Percentiles rank a stretch among this genome's conserved stretches.
Conservation (phyloP, 306 rosid genomes). For the Coriaria nepalensis region DNA sequence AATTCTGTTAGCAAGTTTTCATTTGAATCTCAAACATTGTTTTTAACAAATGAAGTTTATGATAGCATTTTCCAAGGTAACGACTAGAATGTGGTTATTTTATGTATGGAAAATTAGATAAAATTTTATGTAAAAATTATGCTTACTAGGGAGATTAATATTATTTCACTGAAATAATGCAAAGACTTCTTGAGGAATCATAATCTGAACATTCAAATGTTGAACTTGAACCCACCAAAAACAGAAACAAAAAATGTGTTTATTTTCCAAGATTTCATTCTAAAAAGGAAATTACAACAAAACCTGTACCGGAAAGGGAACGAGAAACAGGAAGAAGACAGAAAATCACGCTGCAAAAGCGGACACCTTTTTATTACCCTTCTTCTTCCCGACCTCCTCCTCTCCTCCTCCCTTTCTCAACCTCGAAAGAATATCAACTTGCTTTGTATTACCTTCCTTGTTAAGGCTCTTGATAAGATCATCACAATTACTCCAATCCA, state of each 20-base stretch:
- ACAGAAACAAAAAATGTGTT: neutral
- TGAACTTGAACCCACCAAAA: neutral
- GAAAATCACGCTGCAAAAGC: conserved; percentile 20
- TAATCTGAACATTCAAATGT: no score
- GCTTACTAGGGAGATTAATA: no score
- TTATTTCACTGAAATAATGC: no score
- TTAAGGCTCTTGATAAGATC: conserved; percentile 67
- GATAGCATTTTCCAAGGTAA: no score
- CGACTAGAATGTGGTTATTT: no score
- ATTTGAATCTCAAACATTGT: no score
- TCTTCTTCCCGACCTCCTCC: conserved; percentile 18
- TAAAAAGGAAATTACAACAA: neutral
- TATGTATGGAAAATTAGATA: no score
- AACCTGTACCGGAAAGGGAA: neutral
- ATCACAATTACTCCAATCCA: conserved; percentile 51
- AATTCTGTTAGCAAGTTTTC: no score
- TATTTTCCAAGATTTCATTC: neutral
- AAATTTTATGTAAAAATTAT: no score
- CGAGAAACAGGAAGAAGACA: neutral
- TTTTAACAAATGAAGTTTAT: no score
- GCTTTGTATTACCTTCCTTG: conserved; percentile 85
- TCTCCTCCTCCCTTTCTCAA: conserved; percentile 40
- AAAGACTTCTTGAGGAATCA: no score
- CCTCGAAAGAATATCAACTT: conserved; percentile 79
- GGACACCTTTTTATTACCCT: conserved; percentile 36